Conservation (phyloP, 768 basidiomycete species). For the Pleurotus djamor region DNA sequence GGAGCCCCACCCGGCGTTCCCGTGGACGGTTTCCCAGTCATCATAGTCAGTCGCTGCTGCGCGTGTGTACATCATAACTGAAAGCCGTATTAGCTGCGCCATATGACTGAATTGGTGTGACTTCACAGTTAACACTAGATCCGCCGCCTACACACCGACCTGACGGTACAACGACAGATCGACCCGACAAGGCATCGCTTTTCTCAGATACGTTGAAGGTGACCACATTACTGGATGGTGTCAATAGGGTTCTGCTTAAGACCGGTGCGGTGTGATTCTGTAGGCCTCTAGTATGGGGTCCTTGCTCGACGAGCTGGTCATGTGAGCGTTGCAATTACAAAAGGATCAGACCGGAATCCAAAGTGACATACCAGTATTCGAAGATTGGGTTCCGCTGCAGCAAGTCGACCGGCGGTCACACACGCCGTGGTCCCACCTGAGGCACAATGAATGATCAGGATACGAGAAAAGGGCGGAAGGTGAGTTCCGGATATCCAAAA, state of each 20-base stretch:
- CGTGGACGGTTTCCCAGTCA: conserved; percentile 36
- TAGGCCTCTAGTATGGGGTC: conserved; percentile 31
- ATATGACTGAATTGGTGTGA: background rate
- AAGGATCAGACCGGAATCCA: conserved; percentile 20
- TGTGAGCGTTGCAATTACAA: too few relatives aligned
- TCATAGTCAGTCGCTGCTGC: conserved; percentile 44
- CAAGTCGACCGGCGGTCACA: conserved; percentile 52
- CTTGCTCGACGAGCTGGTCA: conserved; percentile 37
- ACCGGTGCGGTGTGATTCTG: conserved; percentile 38
- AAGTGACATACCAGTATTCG: conserved; percentile 46
- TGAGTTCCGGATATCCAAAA: background rate
- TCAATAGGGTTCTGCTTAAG: conserved; percentile 29
- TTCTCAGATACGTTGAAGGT: conserved; percentile 29
- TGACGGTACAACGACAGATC: conserved; percentile 24
- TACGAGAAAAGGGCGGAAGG: background rate
- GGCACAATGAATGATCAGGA: background rate
- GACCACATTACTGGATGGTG: conserved; percentile 29
- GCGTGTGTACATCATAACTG: conserved; percentile 37
- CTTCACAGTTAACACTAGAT: conserved; percentile 42
- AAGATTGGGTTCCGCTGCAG: conserved; percentile 48
- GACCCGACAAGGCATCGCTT: conserved; percentile 27
- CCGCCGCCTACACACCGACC: conserved; percentile 45
- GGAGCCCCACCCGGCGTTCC: conserved; percentile 43
- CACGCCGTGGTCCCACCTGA: conserved; percentile 56
- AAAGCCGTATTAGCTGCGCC: background rate